These are phyloP conservation scores for Tolypocladium capitatum DNA, from an alignment of 2,329 filamentous ascomycete genomes.

Conservation along the genomic window DNA sequence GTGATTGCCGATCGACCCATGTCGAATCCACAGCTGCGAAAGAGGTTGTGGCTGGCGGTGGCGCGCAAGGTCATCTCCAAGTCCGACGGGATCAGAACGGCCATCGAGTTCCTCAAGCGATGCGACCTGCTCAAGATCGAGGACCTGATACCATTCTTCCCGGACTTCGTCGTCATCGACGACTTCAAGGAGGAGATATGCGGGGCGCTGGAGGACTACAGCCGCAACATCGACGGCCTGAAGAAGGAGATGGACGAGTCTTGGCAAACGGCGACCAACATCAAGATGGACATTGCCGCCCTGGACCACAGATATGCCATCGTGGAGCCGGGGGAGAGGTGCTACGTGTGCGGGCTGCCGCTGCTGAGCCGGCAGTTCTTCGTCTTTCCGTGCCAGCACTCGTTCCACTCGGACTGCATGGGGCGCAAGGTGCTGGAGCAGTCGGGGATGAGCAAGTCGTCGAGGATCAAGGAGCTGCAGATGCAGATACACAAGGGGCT, in stretches of 20 bases:
- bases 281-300: conserved; percentile 75
- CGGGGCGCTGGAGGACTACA: conserved; percentile 83
- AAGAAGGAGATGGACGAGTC: conserved; percentile 95
- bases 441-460: conserved; percentile 60
- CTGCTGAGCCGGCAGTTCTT: conserved; percentile 89
- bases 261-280: conserved; percentile 75
- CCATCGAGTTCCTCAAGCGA: conserved; percentile 83
- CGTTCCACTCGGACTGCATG: conserved; percentile 91
- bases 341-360: conserved; percentile 76
- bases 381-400: conserved; percentile 95
- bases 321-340: conserved; percentile 90
- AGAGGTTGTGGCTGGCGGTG: conserved; percentile 90
- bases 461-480: conserved; percentile 76
- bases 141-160: conserved; percentile 95
- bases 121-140: conserved; percentile 91
- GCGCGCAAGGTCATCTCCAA: conserved; percentile 87
- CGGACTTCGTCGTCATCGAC: conserved; percentile 95
- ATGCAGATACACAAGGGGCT: conserved; percentile 66
- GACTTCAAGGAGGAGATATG: conserved; percentile 99
- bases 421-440: conserved; percentile 76
- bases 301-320: conserved; percentile 88
- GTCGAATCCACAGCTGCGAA: conserved; percentile 66
- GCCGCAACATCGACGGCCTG: conserved; percentile 73
- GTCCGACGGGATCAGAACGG: conserved; percentile 76
- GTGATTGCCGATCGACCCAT: conserved; percentile 79